Evolutionary conservation across 768 basidiomycete species (phyloP), one percentile per base, ranked within the genome.

Genomic region (Tricholomella constricta): DNA sequence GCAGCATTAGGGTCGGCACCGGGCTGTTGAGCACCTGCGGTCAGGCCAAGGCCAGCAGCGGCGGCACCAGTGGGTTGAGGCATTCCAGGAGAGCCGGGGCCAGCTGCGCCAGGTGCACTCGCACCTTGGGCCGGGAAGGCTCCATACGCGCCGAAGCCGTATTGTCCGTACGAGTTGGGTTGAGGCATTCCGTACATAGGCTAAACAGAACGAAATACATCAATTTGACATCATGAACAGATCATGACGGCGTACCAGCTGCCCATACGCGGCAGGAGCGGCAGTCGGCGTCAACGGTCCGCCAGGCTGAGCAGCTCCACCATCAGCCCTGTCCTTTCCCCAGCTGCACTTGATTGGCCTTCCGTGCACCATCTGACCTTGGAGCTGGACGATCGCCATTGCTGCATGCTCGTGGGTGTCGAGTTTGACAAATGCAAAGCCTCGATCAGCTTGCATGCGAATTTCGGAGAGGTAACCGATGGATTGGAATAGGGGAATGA

Each of bases 381-480:
- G 93, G 46, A 99, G 78, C 69, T 98, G 94, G 56, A 96, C 89
- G 65, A 99, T 99, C 34, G 96, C 96, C 85, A 94, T 88, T 7
- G 97, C 96, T 49, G 96, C 96, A 69, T 98, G 94, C 68, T 98
- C 94, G 70, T 98, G 96, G 46, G 94, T 94, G 72, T 99, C 97
- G 51, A 98, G 82, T 75, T 98, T 98, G 68, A 99, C 94, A 66
- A 98, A 98, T 2, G 97, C 96, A 69, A 98, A 99, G 40, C 96
- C 96, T 58, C 96, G 89, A 77, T 98, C 96, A 56, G 97, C 87
- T 72, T 98, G 97, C 94, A 99, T 96, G 54, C 97, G 89, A 71
- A 98, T 95, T 76, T 99, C 97, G 60, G 93, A 94, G 42, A 98
- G 86, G 72, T 98, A 98, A 46, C 96, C 96, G 70, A 97, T 98